Percentiles rank a stretch among this genome's conserved stretches.
Conservation (phyloP, 495 filamentous ascomycete genomes). For the Cenococcum geophilum region DNA sequence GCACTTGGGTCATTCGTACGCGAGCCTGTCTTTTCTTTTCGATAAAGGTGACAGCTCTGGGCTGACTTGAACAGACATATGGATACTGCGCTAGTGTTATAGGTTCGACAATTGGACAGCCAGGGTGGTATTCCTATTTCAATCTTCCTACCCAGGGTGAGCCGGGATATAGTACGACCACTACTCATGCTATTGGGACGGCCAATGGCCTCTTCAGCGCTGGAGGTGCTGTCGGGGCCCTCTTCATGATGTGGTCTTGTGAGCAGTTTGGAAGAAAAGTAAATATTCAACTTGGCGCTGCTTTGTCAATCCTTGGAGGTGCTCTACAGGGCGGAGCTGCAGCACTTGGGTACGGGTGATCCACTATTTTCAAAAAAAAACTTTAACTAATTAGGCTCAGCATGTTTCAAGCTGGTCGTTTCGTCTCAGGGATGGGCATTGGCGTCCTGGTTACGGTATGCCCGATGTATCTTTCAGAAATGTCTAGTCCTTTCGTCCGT, state of each 20-base stretch:
- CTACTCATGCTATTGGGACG: constrained; percentile 19
- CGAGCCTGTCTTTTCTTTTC: not conserved
- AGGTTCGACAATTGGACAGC: constrained; percentile 13
- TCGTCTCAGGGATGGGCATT: not conserved
- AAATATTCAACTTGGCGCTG: constrained; percentile 5
- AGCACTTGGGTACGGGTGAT: not conserved
- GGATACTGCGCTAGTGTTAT: constrained; percentile 13
- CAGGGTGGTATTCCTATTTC: constrained; percentile 12
- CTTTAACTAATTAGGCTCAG: not conserved
- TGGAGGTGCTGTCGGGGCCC: constrained; percentile 18
- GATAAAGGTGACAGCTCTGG: not conserved
- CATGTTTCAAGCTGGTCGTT: not conserved
- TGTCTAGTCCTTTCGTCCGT: constrained; percentile 3
- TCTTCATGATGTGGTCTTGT: constrained; percentile 20
- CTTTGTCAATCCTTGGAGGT: constrained; percentile 5
- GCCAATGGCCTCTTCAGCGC: constrained; percentile 24
- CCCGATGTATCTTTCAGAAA: constrained; percentile 8
- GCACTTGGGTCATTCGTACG: constrained; percentile 9
- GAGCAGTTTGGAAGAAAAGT: constrained; percentile 10
- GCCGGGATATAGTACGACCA: constrained; percentile 7
- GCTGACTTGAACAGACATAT: constrained; percentile 9
- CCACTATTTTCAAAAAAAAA: not conserved
- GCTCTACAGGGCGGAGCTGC: constrained; percentile 8
- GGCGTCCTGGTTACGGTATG: constrained; percentile 5
- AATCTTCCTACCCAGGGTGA: not conserved